Conservation (phyloP, 2,329 filamentous ascomycete species). For the Aspergillus brasiliensis region DNA sequence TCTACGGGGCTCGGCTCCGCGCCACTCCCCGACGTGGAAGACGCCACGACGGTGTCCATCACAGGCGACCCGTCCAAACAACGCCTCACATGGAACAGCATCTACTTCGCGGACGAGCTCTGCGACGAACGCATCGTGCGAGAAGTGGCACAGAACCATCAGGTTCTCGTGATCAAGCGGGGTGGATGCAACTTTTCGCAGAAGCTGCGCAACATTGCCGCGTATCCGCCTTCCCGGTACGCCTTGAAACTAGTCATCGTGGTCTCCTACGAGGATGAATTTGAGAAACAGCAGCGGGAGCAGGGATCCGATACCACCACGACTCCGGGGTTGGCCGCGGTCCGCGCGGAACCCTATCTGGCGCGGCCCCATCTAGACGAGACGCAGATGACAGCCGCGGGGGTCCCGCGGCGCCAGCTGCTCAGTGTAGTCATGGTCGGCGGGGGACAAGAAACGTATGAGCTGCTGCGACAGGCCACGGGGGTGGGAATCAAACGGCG, state of each 20-base stretch:
- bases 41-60: conserved; percentile 47
- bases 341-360: conserved; percentile 43
- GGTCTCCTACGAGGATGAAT: conserved; percentile 61
- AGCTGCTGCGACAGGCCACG: conserved; percentile 62
- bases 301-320: conserved; percentile 12
- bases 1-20: conserved; percentile 61
- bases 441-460: conserved; percentile 68
- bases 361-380: conserved; percentile 74
- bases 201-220: conserved; percentile 84
- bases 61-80: conserved; percentile 43
- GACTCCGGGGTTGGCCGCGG: conserved; percentile 27
- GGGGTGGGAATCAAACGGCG: conserved; percentile 74
- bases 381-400: conserved; percentile 69
- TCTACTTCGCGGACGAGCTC: conserved; percentile 75
- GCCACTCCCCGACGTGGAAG: conserved; percentile 66
- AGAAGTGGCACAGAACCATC: conserved; percentile 58
- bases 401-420: conserved; percentile 68
- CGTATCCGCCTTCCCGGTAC: conserved; percentile 62
- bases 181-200: conserved; percentile 82
- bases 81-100: conserved; percentile 66
- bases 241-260: conserved; percentile 80
- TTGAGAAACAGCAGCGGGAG: conserved; percentile 28
- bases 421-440: conserved; percentile 83
- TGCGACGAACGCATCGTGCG: conserved; percentile 56
- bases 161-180: conserved; percentile 79